phyloP scores from a whole-genome alignment of 1,284 basidiomycete genomes.

The Cryptococcus sp. region DNA sequence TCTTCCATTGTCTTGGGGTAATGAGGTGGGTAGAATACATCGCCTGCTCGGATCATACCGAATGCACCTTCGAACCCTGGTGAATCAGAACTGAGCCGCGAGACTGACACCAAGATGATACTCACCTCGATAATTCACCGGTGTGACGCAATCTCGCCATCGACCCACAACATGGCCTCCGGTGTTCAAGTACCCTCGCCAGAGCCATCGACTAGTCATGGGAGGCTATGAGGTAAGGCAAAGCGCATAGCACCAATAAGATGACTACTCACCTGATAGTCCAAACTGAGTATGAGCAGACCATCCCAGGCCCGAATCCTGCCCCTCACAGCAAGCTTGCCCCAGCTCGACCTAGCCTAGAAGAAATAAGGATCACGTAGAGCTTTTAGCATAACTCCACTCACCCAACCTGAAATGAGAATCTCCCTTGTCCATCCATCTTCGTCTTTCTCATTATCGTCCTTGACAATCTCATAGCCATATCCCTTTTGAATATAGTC shows the following conservation, averaged over 20 bases:
- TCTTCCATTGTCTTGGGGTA: constrained; percentile 30
- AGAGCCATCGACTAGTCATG: constrained; percentile 40
- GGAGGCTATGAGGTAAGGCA: constrained; percentile 1
- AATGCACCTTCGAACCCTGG: constrained; percentile 41
- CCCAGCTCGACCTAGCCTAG: constrained; percentile 26
- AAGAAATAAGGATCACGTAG: neutral
- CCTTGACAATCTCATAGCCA: constrained; percentile 31
- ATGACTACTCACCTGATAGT: constrained; percentile 18
- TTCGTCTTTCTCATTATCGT: constrained; percentile 27
- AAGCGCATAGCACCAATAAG: too few relatives aligned
- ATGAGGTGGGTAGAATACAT: constrained; percentile 31
- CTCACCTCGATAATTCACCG: constrained; percentile 31
- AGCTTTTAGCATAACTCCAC: constrained; percentile 3
- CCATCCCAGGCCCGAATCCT: constrained; percentile 46
- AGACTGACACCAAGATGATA: neutral
- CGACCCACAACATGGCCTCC: constrained; percentile 41
- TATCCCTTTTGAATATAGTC: constrained; percentile 27
- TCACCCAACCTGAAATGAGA: constrained; percentile 36
- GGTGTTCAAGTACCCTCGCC: constrained; percentile 44
- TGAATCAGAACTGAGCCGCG: neutral
- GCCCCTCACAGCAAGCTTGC: constrained; percentile 34
- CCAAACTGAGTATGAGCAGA: constrained; percentile 31
- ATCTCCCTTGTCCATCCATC: constrained; percentile 48
- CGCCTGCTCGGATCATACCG: constrained; percentile 36
- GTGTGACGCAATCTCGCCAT: constrained; percentile 46